Evolutionary conservation across 2,329 filamentous ascomycete species (phyloP).

Genomic region (Phyllosticta paracitricarpa): DNA sequence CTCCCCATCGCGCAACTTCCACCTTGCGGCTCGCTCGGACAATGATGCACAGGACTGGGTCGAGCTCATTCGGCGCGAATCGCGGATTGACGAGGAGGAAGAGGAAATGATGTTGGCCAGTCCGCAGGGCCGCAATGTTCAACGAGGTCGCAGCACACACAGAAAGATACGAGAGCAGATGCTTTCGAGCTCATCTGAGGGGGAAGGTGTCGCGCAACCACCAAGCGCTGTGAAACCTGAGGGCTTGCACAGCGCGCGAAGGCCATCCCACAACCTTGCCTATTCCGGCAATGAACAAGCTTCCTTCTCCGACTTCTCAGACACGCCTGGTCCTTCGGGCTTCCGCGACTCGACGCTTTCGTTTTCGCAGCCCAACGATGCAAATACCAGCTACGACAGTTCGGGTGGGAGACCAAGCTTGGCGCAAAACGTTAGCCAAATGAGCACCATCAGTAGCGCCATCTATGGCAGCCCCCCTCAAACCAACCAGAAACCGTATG

Average conservation of each 20-base stretch:
- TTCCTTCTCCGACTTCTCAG: constrained; percentile 82
- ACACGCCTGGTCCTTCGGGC: constrained; percentile 38
- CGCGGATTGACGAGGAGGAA: constrained; percentile 79
- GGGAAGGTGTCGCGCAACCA: constrained; percentile 23
- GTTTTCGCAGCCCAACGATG: constrained; percentile 15
- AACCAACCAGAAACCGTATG: constrained; percentile 37
- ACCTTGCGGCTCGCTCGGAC: constrained; percentile 66
- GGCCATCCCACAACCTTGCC: constrained; percentile 52
- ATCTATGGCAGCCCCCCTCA: constrained; percentile 21
- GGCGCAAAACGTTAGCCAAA: constrained; percentile 50
- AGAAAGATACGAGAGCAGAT: constrained; percentile 14
- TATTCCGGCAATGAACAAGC: constrained; percentile 58
- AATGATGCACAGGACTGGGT: constrained; percentile 83
- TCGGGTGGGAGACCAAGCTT: constrained; percentile 16
- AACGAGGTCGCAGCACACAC: neutral
- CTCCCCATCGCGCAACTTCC: constrained; percentile 81
- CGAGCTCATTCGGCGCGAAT: constrained; percentile 64
- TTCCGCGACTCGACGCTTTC: constrained; percentile 42
- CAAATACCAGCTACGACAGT: constrained; percentile 13
- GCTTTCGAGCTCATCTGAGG: constrained; percentile 38
- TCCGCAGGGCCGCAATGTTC: constrained; percentile 30
- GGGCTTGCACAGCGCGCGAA: constrained; percentile 33
- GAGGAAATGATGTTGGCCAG: constrained; percentile 70
- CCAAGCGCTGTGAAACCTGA: constrained; percentile 20
- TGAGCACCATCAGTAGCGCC: constrained; percentile 40